Conservation (phyloP, 768 basidiomycete genomes). For the Rhodosporidiobolus odoratus region DNA sequence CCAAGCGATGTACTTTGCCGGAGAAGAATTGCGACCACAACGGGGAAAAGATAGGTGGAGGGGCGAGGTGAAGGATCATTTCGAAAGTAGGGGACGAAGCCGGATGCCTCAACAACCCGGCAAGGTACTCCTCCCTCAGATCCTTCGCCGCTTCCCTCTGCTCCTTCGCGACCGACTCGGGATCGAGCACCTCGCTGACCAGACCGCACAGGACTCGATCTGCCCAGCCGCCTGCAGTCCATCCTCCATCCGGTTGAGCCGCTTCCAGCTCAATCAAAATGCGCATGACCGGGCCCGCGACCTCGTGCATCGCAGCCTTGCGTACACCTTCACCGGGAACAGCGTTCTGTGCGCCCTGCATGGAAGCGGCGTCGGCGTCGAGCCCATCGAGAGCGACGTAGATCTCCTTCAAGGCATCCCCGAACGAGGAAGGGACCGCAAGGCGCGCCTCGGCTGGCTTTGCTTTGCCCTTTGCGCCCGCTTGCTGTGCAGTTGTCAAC, state of each 20-base stretch:
- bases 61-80: slow-evolving; percentile 62
- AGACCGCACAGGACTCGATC: slow-evolving; percentile 34
- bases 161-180: neutral
- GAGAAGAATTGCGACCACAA: slow-evolving; percentile 76
- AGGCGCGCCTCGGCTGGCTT: slow-evolving; percentile 42
- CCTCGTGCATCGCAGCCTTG: slow-evolving; percentile 35
- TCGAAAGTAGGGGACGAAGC: slow-evolving; percentile 90
- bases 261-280: slow-evolving; percentile 34
- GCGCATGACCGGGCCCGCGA: slow-evolving; percentile 28
- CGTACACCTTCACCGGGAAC: slow-evolving; percentile 31
- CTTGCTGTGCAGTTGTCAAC: slow-evolving; percentile 43
- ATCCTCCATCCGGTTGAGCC: slow-evolving; percentile 8
- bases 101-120: slow-evolving; percentile 72
- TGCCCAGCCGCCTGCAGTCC: slow-evolving; percentile 28
- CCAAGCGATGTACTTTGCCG: slow-evolving; percentile 64
- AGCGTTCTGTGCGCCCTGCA: neutral
- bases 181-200: slow-evolving; percentile 20
- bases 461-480: slow-evolving; percentile 41
- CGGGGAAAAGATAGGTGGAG: slow-evolving; percentile 57
- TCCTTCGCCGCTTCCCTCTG: slow-evolving; percentile 56
- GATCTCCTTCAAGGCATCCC: slow-evolving; percentile 28
- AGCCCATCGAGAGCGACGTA: slow-evolving; percentile 44
- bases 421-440: slow-evolving; percentile 56
- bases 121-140: slow-evolving; percentile 55
- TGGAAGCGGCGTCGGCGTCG: slow-evolving; percentile 17